Conservation (phyloP, 495 filamentous ascomycete species). For the Aspergillus bertholletiae region DNA sequence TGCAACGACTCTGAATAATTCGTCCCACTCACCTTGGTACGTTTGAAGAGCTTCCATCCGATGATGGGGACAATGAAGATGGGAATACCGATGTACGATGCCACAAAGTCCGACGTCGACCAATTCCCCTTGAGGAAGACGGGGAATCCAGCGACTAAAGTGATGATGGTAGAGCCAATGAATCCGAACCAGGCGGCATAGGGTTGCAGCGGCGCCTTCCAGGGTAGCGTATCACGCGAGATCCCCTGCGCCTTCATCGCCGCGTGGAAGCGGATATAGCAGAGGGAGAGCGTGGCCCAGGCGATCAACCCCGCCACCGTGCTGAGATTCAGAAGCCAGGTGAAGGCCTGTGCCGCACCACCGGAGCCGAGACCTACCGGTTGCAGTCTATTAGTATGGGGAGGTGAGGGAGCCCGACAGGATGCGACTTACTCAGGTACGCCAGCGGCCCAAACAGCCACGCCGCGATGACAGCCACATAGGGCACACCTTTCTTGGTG, state of each 20-base stretch:
- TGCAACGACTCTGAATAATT: background rate
- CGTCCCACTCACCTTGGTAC: slow-evolving; percentile 35
- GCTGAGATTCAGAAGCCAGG: slow-evolving; percentile 59
- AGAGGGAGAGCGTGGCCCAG: slow-evolving; percentile 57
- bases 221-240: slow-evolving; percentile 53
- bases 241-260: slow-evolving; percentile 58
- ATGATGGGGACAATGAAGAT: slow-evolving; percentile 56
- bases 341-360: slow-evolving; percentile 46
- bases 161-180: slow-evolving; percentile 49
- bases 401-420: background rate
- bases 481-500: slow-evolving; percentile 31
- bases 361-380: slow-evolving; percentile 32
- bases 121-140: slow-evolving; percentile 36
- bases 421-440: slow-evolving; percentile 27
- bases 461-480: slow-evolving; percentile 28
- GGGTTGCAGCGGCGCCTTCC: slow-evolving; percentile 57
- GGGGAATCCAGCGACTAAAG: slow-evolving; percentile 38
- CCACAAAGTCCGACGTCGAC: slow-evolving; percentile 49
- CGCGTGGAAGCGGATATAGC: slow-evolving; percentile 59
- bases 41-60: slow-evolving; percentile 56
- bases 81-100: slow-evolving; percentile 53
- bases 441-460: slow-evolving; percentile 31
- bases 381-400: slow-evolving; percentile 2
- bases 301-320: slow-evolving; percentile 58
- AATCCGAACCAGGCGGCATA: slow-evolving; percentile 59